A percentile compares a stretch with the other conserved stretches of the same genome.
These are phyloP conservation scores for Uronychia setigera DNA, from an alignment of 73 alveolate genomes.

Conservation along the genomic window DNA sequence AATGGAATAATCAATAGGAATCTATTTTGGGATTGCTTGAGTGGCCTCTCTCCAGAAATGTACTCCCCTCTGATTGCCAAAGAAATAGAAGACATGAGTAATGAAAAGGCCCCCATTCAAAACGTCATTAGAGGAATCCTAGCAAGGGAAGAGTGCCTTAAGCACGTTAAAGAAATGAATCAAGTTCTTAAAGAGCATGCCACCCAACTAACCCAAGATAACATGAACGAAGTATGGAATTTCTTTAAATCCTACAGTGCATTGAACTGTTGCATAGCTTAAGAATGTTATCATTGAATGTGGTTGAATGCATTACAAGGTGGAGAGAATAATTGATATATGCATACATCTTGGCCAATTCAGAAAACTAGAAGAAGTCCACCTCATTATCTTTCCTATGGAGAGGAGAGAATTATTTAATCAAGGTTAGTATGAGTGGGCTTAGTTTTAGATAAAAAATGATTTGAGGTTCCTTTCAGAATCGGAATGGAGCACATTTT, in stretches of 20 bases:
- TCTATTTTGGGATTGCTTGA: slow-evolving; percentile 29
- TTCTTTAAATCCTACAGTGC: slow-evolving; percentile 27
- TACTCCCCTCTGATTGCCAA: slow-evolving; percentile 54
- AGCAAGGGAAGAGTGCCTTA: slow-evolving; percentile 64
- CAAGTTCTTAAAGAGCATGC: slow-evolving; percentile 24
- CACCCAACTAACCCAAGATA: not conserved
- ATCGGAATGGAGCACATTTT: slow-evolving; percentile 45
- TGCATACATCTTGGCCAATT: slow-evolving; percentile 21
- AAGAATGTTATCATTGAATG: slow-evolving; percentile 60
- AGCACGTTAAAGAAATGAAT: slow-evolving; percentile 54
- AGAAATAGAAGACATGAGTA: slow-evolving; percentile 55
- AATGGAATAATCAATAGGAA: not conserved
- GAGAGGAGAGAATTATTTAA: slow-evolving; percentile 58
- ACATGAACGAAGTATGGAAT: slow-evolving; percentile 6
- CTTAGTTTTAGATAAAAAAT: slow-evolving; percentile 44
- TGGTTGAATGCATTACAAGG: slow-evolving; percentile 53
- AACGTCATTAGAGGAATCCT: slow-evolving; percentile 57
- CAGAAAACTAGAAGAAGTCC: slow-evolving; percentile 12
- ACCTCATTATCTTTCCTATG: slow-evolving; percentile 46
- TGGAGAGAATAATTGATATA: slow-evolving; percentile 54
- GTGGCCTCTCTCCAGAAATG: slow-evolving; percentile 33
- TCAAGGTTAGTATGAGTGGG: not conserved
- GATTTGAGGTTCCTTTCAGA: slow-evolving; percentile 39
- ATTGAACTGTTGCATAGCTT: slow-evolving; percentile 61
- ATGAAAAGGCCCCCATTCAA: slow-evolving; percentile 61